Base-by-base conservation (phyloP, 1,139 yeast genomes). In the Keqinozyma sinolaborantium region DNA sequence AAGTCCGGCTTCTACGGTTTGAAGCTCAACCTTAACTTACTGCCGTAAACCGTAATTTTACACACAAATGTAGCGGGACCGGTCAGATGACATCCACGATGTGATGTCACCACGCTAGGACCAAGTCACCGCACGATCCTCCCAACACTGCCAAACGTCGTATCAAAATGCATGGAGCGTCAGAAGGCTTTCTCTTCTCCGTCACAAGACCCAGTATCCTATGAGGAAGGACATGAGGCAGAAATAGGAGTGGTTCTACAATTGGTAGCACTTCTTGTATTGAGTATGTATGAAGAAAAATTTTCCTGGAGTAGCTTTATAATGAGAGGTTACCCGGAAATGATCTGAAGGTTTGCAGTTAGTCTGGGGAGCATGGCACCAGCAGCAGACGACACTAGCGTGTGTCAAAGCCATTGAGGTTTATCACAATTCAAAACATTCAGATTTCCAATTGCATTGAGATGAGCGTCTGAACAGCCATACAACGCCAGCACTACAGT, bases 161-260 rank as follows among this genome's bases (percentile, higher is more conserved):
- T 63, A 64, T 66, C 72, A 65, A 64, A 50, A 49, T 58, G 51
- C 47, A 53, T 44, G 38, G 47, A 40, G 32, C 59, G 53, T 57
- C 50, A 44, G 39, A 53, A 56, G 64, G 83, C 83, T 76, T 74
- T 38, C 38, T 79, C 77, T 79, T 64, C 85, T 79, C 86, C 85
- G 60, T 70, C 49, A 76, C 42, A 58, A 79, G 83, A 73, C 77
- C 83, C 83, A 79, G 65, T 49, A 39, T 59, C 64, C 79, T 64
- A 76, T 60, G 51, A 48, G 14, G 48, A 58, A 66, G 78, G 73
- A 68, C 45, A 51, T 68, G 82, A 69, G 83, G 84, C 86, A 79
- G 86, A 79, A 79, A 71, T 69, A 70, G 85, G 85, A 78, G 85
- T 58, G 47, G 15, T 24, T 25, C 23, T 13, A 5, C 12, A 14